A percentile compares a stretch with the other conserved stretches of the same genome.
Evolutionary conservation across 345 rosid species (phyloP).

Genomic region (Trapa bicornis): DNA sequence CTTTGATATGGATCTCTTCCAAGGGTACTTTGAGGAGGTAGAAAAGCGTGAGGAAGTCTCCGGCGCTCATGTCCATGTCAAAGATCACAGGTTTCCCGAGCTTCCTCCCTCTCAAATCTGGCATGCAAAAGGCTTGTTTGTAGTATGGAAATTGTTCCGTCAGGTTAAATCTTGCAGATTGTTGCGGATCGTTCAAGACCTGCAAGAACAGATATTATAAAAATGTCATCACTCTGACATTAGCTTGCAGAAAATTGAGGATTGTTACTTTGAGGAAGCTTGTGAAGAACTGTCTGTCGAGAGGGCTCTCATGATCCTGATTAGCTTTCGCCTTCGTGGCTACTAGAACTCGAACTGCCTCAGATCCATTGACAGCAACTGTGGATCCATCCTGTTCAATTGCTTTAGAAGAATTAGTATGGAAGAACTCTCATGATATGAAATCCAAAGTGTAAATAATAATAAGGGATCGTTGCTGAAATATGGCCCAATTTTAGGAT

Average conservation of each 20-base stretch:
- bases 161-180: slow-evolving; percentile 58
- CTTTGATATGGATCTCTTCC: slow-evolving; percentile 65
- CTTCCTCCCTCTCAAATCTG: slow-evolving; percentile 33
- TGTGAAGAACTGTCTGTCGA: slow-evolving; percentile 50
- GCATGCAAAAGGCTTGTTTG: slow-evolving; percentile 43
- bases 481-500: too few relatives aligned
- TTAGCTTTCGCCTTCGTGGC: slow-evolving; percentile 63
- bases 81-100: slow-evolving; percentile 70
- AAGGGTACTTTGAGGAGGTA: slow-evolving; percentile 75
- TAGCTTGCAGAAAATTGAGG: not conserved
- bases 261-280: slow-evolving; percentile 66
- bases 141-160: slow-evolving; percentile 64
- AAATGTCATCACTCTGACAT: not conserved
- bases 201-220: slow-evolving; percentile 8
- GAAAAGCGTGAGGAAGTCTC: slow-evolving; percentile 76
- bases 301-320: slow-evolving; percentile 28
- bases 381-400: slow-evolving; percentile 71
- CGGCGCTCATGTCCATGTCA: slow-evolving; percentile 95
- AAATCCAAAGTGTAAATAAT: too few relatives aligned
- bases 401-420: not conserved
- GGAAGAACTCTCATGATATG: not conserved
- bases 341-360: slow-evolving; percentile 62
- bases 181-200: slow-evolving; percentile 55
- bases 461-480: too few relatives aligned
- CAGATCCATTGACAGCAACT: slow-evolving; percentile 39